Evolutionary conservation across 805 yeast genomes (phyloP).

Genomic region (Vanderwaltozyma yarrowii): DNA sequence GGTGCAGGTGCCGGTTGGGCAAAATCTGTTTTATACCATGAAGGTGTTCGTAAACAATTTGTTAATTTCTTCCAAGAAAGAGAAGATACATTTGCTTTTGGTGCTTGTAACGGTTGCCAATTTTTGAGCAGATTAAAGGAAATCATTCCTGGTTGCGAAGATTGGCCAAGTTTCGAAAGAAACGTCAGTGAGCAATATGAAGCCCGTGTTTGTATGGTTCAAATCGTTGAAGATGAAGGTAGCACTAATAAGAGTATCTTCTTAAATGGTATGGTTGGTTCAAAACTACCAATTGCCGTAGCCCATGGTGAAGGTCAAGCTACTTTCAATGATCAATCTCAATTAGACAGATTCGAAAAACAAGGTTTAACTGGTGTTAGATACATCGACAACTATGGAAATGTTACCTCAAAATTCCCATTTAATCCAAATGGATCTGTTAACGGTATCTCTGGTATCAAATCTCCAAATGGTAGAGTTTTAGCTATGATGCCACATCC

Average conservation of each 20-base stretch:
- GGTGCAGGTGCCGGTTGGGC: conserved; percentile 99
- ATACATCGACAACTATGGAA: conserved; percentile 87
- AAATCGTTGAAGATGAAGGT: conserved; percentile 49
- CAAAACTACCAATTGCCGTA: conserved; percentile 89
- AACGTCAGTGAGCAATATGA: conserved; percentile 92
- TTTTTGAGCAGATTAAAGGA: conserved; percentile 79
- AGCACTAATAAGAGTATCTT: conserved; percentile 47
- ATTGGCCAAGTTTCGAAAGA: conserved; percentile 94
- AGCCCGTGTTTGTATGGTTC: conserved; percentile 87
- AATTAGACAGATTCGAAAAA: conserved; percentile 39
- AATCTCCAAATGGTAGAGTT: conserved; percentile 87
- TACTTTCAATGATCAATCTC: conserved; percentile 41
- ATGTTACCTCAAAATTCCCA: conserved; percentile 73
- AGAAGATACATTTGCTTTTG: conserved; percentile 88
- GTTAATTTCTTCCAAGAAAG: conserved; percentile 73
- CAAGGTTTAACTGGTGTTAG: conserved; percentile 55
- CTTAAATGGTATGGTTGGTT: conserved; percentile 86
- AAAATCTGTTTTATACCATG: conserved; percentile 82
- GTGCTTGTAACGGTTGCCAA: conserved; percentile 99
- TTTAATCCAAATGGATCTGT: conserved; percentile 96
- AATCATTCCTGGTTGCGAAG: conserved; percentile 73
- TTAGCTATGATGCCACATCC: conserved; percentile 99
- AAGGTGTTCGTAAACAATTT: conserved; percentile 65
- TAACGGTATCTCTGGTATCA: conserved; percentile 84
- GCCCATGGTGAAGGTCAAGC: conserved; percentile 99